Evolutionary conservation across 768 basidiomycete species (phyloP), one percentile per base, ranked within the genome.

Genomic region (Russula griseocarnosa): DNA sequence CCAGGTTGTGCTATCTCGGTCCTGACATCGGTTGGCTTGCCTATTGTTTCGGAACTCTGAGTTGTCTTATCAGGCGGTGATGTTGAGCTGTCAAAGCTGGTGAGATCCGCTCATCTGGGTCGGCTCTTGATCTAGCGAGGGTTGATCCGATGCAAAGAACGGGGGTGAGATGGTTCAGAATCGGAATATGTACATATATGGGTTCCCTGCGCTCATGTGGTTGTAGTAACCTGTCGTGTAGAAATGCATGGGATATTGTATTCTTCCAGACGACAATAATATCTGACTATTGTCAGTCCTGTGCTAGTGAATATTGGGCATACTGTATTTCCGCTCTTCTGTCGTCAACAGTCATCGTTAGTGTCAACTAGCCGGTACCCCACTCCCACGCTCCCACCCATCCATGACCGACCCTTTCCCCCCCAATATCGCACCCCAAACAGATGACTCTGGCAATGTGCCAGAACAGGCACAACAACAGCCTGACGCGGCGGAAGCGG

Each of bases 91-190:
- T 49, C 24, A 9, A 18, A 14, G 13, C 42, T 32, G 9, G 28
- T 30, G 9, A 32, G 20, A 20, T 10, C 32, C 3, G 14, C 59
- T 28, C 18, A 55, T 59, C 63, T 50, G 30, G 18, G 40, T 61
- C 20, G 36, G 32, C 55, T 22, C 40, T 52, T 36, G 59, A 51
- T 32, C 49, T 56, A n/a, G 60, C 38, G 26, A 65, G 55, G n/a
- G 64, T 65, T 36, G 64, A 65, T 46, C 64, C 42, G 42, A 65
- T 61, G 55, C 52, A 65, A 26, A 65, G 60, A 13, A 65, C 34
- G 28, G 64, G 49, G 40, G 64, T 3, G 24, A 65, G 50, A 36
- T 55, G 64, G 55, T 65, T 61, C 64, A 65, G 61, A 53, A 40
- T 44, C 7, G 40, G 26, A 30, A 47, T 14, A 51, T 54, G 46